Evolutionary conservation across 2,329 filamentous ascomycete genomes (phyloP).

Genomic region (Dothiorella sarmentorum): DNA sequence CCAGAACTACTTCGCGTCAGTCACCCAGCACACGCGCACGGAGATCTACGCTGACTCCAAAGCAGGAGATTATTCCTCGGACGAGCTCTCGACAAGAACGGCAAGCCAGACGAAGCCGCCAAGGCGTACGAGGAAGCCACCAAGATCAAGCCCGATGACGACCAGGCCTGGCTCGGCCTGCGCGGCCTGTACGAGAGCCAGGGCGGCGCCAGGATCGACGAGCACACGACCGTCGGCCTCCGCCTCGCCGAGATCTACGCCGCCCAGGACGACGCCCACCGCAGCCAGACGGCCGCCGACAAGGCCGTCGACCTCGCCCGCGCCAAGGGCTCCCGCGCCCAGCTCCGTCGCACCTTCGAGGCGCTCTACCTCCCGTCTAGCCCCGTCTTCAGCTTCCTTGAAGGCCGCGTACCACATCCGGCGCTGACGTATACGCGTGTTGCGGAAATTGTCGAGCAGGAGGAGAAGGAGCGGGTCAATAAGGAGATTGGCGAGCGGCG

Average conservation of each 20-base stretch:
- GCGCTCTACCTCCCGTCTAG: constrained; percentile 71
- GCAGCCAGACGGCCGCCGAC: constrained; percentile 65
- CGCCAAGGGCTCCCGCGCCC: constrained; percentile 65
- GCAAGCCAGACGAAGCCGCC: constrained; percentile 69
- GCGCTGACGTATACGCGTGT: constrained; percentile 77
- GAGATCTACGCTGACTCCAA: too few relatives aligned
- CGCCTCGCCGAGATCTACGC: constrained; percentile 72
- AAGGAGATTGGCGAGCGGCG: constrained; percentile 83
- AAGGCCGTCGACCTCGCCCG: constrained; percentile 75
- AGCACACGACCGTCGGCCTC: constrained; percentile 71
- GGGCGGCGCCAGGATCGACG: constrained; percentile 62
- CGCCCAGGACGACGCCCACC: constrained; percentile 58
- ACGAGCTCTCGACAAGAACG: constrained; percentile 76
- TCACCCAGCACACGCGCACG: too few relatives aligned
- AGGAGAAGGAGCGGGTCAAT: constrained; percentile 87
- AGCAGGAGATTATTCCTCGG: constrained; percentile 89
- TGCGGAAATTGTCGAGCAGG: constrained; percentile 76
- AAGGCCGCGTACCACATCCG: constrained; percentile 78
- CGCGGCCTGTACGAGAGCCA: constrained; percentile 82
- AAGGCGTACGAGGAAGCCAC: constrained; percentile 71
- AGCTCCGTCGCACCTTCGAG: constrained; percentile 73
- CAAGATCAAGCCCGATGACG: constrained; percentile 66
- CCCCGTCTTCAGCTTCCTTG: constrained; percentile 74
- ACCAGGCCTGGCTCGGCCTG: constrained; percentile 88
- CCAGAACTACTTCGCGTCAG: constrained; percentile 81